Evolutionary conservation across 2,329 filamentous ascomycete genomes (phyloP), one percentile per base, ranked within the genome.

Genomic region (Podosphaera aphanis): DNA sequence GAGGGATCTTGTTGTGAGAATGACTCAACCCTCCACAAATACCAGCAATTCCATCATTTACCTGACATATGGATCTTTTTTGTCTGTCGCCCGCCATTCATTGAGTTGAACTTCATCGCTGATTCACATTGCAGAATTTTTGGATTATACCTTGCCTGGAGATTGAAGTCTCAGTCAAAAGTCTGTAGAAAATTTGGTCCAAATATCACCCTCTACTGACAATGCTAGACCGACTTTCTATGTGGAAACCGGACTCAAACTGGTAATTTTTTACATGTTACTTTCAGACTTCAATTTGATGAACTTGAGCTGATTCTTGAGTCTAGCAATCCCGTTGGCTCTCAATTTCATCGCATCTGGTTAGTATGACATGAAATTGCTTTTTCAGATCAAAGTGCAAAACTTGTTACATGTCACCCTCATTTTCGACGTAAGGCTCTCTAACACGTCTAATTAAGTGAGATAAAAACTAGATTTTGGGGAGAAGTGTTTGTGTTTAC

Each of bases 311-410:
- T 45, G 20, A 45, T 16, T 3, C 21, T 19, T 7, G 13, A 15
- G 48, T 35, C 19, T 56, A 90, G 83, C 79, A 53, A 65, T 84
- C 52, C 83, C 83, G 55, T 66, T 90, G 63, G 81, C 83, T 62
- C 69, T 90, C 60, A 90, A 90, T 66, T 90, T 90, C 67, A 82
- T 90, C 66, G 83, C 83, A 62, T 83, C 82, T 67, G 81, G 83
- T 90, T 76, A 88, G 83, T 88, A 63, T 49, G 53, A 49, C 49
- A 36, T 57, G 47, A 51, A 55, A 51, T 51, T 52, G 56, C 53
- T 54, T 51, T 49, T 61, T 55, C 56, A 54, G 61, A 67, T 63
- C 66, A 64, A 61, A 64, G 67, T 74, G 77, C 74, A 76, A 76
- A 73, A 74, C 71, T 69, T 46, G 13, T 31, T 49, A 35, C 23